Base-by-base conservation (phyloP, 257 asterid species). In the Capsicum baccatum region DNA sequence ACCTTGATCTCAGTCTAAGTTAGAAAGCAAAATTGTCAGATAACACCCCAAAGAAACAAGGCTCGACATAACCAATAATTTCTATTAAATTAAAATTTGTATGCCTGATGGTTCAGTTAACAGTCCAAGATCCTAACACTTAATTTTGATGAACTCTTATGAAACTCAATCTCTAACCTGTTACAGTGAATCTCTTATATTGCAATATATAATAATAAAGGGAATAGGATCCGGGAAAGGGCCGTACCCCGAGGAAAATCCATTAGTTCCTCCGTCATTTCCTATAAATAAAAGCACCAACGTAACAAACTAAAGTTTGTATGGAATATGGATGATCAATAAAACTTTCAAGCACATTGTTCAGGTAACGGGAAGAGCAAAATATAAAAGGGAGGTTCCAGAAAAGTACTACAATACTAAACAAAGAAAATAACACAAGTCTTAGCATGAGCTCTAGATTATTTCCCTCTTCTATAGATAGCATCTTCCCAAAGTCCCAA, bases 101-200 rank as follows among this genome's bases (percentile, higher is more conserved):
- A 39, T 39, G 42, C 33, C 55, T 69, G 55, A 69, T 16, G 8
- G 79, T 69, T 69, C 52, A 69, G 14, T 69, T 42, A 16, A 69
- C 55, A 9, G 79, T 42, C 55, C 79, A 69, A 69, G 76, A 69
- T 69, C 35, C 79, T 69, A 69, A 42, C 14, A 13, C 55, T 39
- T 16, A 16, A 15, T 69, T 16, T 69, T 33, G 6, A 42, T 16
- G 9, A 69, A 69, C 54, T 39, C 21, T 69, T 39, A 39, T 7
- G 42, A 62, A 37, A n/a, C 35, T 63, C 69, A 44, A 56, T 70
- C 35, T 33, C 57, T 8, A 70, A 70, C 57, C 55, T 70, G 79
- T 44, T 44, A 47, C 9, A 9, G 57, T 39, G 44, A 44, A 9
- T 9, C 79, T 71, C 79, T 12, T 33, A 66, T 35, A 39, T 26